Evolutionary conservation across 139 green algal species (phyloP).

Genomic region (Trebouxia sp.): DNA sequence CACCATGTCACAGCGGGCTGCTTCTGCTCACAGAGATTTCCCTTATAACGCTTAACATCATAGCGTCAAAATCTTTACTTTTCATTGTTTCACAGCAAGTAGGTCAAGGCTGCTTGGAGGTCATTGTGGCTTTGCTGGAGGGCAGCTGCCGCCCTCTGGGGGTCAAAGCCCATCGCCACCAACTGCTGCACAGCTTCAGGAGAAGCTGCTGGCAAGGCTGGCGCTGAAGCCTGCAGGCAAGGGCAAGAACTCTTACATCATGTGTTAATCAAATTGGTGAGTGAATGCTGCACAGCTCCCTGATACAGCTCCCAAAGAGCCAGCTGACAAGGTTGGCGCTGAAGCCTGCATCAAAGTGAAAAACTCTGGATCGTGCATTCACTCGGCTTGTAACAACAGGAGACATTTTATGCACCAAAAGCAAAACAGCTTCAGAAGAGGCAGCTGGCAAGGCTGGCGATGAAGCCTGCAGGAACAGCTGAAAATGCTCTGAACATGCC

Average conservation of each 20-base stretch:
- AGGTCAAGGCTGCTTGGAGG: constrained; percentile 43
- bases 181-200: constrained; percentile 39
- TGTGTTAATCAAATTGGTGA: too few species aligned
- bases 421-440: constrained; percentile 10
- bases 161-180: constrained; percentile 61
- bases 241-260: constrained; percentile 18
- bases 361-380: too few species aligned
- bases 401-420: too few species aligned
- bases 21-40: too few species aligned
- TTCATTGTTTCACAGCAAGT: constrained; percentile 32
- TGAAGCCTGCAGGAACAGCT: background rate
- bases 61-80: too few species aligned
- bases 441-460: background rate
- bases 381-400: too few species aligned
- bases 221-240: background rate
- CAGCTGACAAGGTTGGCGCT: background rate
- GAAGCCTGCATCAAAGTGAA: constrained; percentile 12
- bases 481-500: too few species aligned
- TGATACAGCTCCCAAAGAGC: constrained; percentile 1
- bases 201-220: background rate
- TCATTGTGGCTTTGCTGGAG: constrained; percentile 55
- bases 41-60: too few species aligned
- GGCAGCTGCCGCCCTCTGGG: constrained; percentile 9
- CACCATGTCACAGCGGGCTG: too few species aligned
- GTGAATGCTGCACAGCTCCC: too few species aligned